Base-by-base conservation (phyloP, 2,329 filamentous ascomycete genomes). In the Eutypa lata region DNA sequence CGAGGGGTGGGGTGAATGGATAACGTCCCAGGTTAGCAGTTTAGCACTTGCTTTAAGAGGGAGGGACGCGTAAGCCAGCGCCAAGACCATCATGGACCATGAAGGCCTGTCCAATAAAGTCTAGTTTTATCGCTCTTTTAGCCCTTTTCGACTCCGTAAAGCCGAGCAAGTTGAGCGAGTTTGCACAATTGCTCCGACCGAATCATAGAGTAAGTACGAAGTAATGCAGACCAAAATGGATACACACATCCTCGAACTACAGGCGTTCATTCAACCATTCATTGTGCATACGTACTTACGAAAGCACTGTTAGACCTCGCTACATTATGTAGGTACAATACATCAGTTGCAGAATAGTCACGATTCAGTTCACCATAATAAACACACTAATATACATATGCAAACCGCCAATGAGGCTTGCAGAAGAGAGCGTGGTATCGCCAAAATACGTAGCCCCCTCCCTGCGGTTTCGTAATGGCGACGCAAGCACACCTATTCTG, bases 11-110 rank as follows among this genome's bases (percentile, higher is more conserved):
- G 46, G 38, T 42, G 38, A 11, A 22, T 13, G 18, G 26, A 31
- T 31, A 31, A 31, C 26, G 26, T 31, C 26, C 26, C 26, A 31
- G 26, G 26, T 31, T 31, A n/a, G 26, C 26, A 5, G 48, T 51
- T 53, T 52, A 52, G 62, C 61, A 57, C 54, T 24, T 7, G 48
- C 61, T 61, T 61, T 58, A 56, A 61, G 59, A 66, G 63, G 64
- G 63, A 64, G 55, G 68, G 68, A 66, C 68, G 68, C 68, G 68
- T 71, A 66, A 70, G 64, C 65, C 60, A 59, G 57, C 62, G 61
- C 55, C 57, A 61, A 55, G 51, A 55, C 50, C 49, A 46, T 53
- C 47, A 56, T 57, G 50, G 48, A 48, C 42, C 51, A 48, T 45
- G 7, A 38, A 10, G 26, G 26, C 26, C 26, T 10, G 26, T 31